These are phyloP conservation scores for Mycena crocata DNA, from an alignment of 768 basidiomycete genomes.

Conservation along the genomic window DNA sequence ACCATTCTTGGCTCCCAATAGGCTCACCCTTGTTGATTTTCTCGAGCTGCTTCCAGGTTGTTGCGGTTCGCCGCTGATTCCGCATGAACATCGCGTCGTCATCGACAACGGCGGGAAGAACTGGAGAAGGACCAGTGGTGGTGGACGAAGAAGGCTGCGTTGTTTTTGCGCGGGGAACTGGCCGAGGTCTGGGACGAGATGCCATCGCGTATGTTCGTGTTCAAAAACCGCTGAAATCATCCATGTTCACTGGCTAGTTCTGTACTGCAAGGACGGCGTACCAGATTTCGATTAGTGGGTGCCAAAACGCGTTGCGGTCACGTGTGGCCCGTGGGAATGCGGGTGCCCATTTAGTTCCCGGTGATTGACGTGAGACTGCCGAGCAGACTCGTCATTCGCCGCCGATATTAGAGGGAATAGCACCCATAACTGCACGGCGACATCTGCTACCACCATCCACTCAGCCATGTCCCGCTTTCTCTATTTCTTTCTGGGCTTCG, in stretches of 20 bases:
- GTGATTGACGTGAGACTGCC: slow-evolving; percentile 13
- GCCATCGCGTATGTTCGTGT: too few species aligned
- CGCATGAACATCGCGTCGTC: slow-evolving; percentile 79
- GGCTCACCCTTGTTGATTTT: slow-evolving; percentile 65
- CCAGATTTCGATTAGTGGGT: too few species aligned
- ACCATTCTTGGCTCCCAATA: neutral
- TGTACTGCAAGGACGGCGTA: too few species aligned
- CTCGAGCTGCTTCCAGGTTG: slow-evolving; percentile 71
- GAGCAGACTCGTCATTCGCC: slow-evolving; percentile 19
- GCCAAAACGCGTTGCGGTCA: slow-evolving; percentile 1
- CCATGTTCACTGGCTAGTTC: too few species aligned
- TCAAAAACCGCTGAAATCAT: too few species aligned
- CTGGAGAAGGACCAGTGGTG: slow-evolving; percentile 21
- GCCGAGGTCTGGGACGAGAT: slow-evolving; percentile 66
- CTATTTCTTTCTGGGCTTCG: slow-evolving; percentile 28
- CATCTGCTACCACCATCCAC: neutral
- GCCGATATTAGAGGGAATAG: neutral
- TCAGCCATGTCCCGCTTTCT: slow-evolving; percentile 20
- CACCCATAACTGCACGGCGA: neutral
- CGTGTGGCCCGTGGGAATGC: slow-evolving; percentile 1
- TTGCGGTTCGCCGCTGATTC: slow-evolving; percentile 66
- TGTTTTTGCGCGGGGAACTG: slow-evolving; percentile 55
- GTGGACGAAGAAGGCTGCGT: slow-evolving; percentile 36
- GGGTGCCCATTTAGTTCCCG: neutral
- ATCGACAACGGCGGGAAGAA: slow-evolving; percentile 53